phyloP scores from a whole-genome alignment of 768 basidiomycete genomes.

The Hygrocybe punicea region DNA sequence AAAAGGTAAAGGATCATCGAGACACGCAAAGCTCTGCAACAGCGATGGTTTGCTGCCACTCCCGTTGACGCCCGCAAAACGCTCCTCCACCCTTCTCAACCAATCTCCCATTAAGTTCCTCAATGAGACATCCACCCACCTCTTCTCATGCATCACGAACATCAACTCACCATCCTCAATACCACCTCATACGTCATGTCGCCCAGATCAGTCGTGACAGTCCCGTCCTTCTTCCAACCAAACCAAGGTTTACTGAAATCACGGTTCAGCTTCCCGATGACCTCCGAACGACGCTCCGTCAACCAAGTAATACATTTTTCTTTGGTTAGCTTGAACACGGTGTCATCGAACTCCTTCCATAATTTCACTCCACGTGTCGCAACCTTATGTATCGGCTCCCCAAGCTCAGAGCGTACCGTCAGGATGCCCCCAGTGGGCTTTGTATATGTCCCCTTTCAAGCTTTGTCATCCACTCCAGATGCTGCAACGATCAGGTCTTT shows the following conservation, averaged over 20 bases:
- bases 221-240: conserved; percentile 90
- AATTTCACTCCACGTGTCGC: conserved; percentile 95
- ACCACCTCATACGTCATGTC: conserved; percentile 99
- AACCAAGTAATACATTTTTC: conserved; percentile 92
- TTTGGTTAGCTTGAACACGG: conserved; percentile 96
- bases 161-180: conserved; percentile 88
- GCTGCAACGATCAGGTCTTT: too few relatives aligned
- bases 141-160: conserved; percentile 86
- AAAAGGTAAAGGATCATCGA: conserved; percentile 79
- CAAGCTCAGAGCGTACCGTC: conserved; percentile 95
- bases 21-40: conserved; percentile 74
- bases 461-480: too few relatives aligned
- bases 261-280: conserved; percentile 88
- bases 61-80: conserved; percentile 87
- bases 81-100: conserved; percentile 92
- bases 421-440: conserved; percentile 95
- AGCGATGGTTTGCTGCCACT: conserved; percentile 74
- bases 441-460: conserved; percentile 93
- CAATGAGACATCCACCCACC: conserved; percentile 91
- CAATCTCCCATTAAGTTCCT: conserved; percentile 96
- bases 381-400: conserved; percentile 99
- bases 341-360: conserved; percentile 98
- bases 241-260: conserved; percentile 99
- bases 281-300: conserved; percentile 77
- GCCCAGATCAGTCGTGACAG: conserved; percentile 76